Evolutionary conservation across 169 alveolate genomes (phyloP), one percentile per base, ranked within the genome.

Genomic region (Haemoproteus tartakovskyi): DNA sequence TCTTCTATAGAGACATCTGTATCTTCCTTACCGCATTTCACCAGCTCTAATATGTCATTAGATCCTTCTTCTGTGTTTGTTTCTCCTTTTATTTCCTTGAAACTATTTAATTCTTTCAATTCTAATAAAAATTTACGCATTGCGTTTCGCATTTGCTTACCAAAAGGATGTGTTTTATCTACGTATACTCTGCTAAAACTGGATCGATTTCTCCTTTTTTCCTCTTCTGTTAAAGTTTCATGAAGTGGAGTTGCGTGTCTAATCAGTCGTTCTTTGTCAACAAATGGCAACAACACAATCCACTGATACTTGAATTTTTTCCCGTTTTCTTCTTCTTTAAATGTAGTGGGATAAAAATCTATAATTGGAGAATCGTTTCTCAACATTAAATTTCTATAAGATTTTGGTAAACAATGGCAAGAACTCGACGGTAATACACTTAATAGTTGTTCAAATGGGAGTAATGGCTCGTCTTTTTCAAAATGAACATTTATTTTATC

Each of bases 391-490:
- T 62, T 59, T 40, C 89, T 64, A 27, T 90, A 87, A 46, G 83
- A 78, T 45, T 84, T 80, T 1, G 99, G 99, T 24, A 97, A 60
- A 62, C 98, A 95, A 67, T 94, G 94, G 18, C 96, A 81, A 38
- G 98, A 92, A 85, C 94, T 80, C 8, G 97, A 96, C 6, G 99
- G 99, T 41, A 98, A 90, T 47, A 98, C 99, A 21, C 98, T 87
- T 88, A 98, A 87, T 36, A 98, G 86, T 86, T 97, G 98, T 81
- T 96, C 96, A 78, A 95, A 96, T 14, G 99, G 99, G 4, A 92
- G 88, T 81, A 92, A 93, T 41, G 99, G 99, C 46, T 78, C 87
- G 12, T 98, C 95, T 48, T 79, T 29, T 22, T 92, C 90, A 81
- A 95, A 91, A 60, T 11, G 12, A 11, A 60, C 18, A 36, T 26